Percentiles rank a stretch among this genome's conserved stretches.
Conservation (phyloP, 2,329 filamentous ascomycete species). For the Curvularia lunata region DNA sequence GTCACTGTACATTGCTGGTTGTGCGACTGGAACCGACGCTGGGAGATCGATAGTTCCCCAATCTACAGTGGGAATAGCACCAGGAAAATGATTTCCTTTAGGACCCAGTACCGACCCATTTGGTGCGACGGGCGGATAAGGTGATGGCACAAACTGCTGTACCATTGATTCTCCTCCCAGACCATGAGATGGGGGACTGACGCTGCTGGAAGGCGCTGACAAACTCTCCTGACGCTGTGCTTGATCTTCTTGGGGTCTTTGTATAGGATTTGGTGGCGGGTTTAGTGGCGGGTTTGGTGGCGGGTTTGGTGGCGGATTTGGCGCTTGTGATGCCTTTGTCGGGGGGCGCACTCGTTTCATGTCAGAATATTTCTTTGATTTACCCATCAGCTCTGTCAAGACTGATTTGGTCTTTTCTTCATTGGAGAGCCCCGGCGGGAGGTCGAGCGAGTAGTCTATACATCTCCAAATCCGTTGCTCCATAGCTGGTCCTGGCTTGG, state of each 20-base stretch:
- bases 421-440: slow-evolving; percentile 59
- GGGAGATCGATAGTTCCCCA: slow-evolving; percentile 36
- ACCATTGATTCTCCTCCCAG: not conserved
- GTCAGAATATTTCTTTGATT: slow-evolving; percentile 64
- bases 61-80: slow-evolving; percentile 33
- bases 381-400: slow-evolving; percentile 66
- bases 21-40: slow-evolving; percentile 5
- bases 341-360: slow-evolving; percentile 66
- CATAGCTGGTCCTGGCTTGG: slow-evolving; percentile 61
- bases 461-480: slow-evolving; percentile 72
- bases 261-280: slow-evolving; percentile 37
- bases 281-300: no score
- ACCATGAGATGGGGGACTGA: slow-evolving; percentile 2
- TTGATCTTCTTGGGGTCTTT: slow-evolving; percentile 12
- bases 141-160: slow-evolving; percentile 15
- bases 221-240: slow-evolving; percentile 12
- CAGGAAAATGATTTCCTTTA: slow-evolving; percentile 22
- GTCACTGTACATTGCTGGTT: slow-evolving; percentile 9
- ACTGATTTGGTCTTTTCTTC: slow-evolving; percentile 67
- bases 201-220: slow-evolving; percentile 6
- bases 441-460: slow-evolving; percentile 73
- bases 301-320: slow-evolving; percentile 37
- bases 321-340: slow-evolving; percentile 48
- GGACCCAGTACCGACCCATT: slow-evolving; percentile 7
- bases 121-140: slow-evolving; percentile 1